phyloP scores from a whole-genome alignment of 345 rosid genomes.

The Salix dunnii region DNA sequence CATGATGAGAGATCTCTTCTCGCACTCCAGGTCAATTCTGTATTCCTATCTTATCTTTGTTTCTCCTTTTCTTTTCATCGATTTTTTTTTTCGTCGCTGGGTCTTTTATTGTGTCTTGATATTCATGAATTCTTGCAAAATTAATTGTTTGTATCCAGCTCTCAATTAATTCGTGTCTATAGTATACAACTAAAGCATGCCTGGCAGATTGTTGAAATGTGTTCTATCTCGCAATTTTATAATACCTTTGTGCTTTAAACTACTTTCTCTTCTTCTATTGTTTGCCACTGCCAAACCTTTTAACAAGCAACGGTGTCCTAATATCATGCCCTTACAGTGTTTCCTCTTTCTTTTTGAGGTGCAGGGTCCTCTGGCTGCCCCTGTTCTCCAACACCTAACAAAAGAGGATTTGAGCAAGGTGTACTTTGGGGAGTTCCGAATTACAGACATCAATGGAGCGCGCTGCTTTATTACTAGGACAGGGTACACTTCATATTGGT shows the following conservation, averaged over 20 bases:
- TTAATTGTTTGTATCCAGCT: not conserved
- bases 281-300: not conserved
- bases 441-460: slow-evolving; percentile 75
- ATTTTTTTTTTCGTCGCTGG: not conserved
- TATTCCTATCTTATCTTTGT: not conserved
- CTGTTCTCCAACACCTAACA: slow-evolving; percentile 81
- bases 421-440: slow-evolving; percentile 85
- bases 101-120: not conserved
- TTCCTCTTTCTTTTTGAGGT: slow-evolving; percentile 14
- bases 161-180: not conserved
- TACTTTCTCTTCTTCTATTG: not conserved
- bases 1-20: slow-evolving; percentile 99
- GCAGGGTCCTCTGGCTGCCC: slow-evolving; percentile 95
- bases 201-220: not conserved
- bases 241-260: not conserved
- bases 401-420: slow-evolving; percentile 88
- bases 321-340: not conserved
- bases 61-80: not conserved
- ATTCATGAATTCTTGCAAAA: not conserved
- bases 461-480: slow-evolving; percentile 89
- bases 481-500: slow-evolving; percentile 49
- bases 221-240: not conserved
- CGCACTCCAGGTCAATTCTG: slow-evolving; percentile 72
- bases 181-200: not conserved
- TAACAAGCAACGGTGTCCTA: not conserved